Evolutionary conservation across 768 basidiomycete species (phyloP).

Genomic region (Lactarius akahatsu): DNA sequence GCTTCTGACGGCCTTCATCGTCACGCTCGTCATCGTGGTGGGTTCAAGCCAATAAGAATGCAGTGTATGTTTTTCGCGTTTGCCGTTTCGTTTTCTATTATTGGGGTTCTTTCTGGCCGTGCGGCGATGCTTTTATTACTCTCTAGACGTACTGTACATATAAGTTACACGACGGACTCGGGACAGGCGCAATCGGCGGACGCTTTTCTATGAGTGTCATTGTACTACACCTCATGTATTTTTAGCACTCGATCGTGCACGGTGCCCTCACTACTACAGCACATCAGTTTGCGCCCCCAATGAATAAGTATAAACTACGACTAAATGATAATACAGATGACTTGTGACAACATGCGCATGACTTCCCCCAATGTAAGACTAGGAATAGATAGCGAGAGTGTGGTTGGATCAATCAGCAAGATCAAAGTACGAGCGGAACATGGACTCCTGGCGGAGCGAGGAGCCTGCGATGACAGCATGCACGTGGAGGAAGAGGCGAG

Average conservation of each 20-base stretch:
- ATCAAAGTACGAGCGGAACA: conserved; percentile 91
- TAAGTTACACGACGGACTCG: not conserved
- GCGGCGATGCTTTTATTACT: not conserved
- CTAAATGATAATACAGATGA: conserved; percentile 32
- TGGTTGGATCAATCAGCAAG: conserved; percentile 43
- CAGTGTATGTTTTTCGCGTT: not conserved
- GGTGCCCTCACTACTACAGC: not conserved
- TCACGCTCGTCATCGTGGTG: conserved; percentile 43
- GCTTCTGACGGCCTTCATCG: conserved; percentile 51
- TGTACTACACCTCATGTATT: conserved; percentile 7
- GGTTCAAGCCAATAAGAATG: not conserved
- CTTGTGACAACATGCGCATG: not conserved
- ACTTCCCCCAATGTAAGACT: not conserved
- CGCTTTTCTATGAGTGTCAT: not conserved
- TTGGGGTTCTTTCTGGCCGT: not conserved
- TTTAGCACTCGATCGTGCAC: conserved; percentile 3
- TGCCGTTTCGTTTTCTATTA: not conserved
- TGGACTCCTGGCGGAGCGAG: conserved; percentile 74
- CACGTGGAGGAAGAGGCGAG: conserved; percentile 87
- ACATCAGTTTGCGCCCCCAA: not conserved
- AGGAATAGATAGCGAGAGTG: conserved; percentile 8
- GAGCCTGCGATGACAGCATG: conserved; percentile 76
- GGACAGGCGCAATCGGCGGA: conserved; percentile 19
- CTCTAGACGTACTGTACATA: not conserved
- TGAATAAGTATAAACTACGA: conserved; percentile 23